phyloP scores from a whole-genome alignment of 2,329 filamentous ascomycete species.

The Pyrenochaeta sp. region DNA sequence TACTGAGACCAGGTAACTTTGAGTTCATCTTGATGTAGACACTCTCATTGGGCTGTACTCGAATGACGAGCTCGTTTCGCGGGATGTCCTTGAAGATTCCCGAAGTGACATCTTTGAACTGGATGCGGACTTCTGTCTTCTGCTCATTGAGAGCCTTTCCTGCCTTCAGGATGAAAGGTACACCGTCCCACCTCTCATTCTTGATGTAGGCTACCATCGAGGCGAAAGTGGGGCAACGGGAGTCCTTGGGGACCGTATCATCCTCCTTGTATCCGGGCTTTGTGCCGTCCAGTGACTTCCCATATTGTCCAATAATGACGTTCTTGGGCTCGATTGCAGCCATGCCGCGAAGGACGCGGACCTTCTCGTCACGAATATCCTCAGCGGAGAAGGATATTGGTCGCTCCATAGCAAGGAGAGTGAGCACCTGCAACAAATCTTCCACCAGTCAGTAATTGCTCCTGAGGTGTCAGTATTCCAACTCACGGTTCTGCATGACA shows the following conservation, averaged over 20 bases:
- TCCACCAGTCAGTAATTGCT: constrained; percentile 22
- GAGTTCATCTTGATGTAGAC: constrained; percentile 99
- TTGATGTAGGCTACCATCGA: constrained; percentile 98
- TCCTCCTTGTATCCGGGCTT: constrained; percentile 99
- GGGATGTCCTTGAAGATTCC: constrained; percentile 99
- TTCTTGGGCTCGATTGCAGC: constrained; percentile 98
- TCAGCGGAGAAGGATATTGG: constrained; percentile 98
- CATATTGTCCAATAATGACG: constrained; percentile 99
- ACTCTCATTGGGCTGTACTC: constrained; percentile 98
- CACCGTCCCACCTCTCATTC: constrained; percentile 99
- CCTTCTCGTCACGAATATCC: constrained; percentile 98
- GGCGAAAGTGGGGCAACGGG: constrained; percentile 96
- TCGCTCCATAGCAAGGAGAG: constrained; percentile 95
- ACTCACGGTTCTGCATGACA: constrained; percentile 95
- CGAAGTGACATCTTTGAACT: constrained; percentile 99
- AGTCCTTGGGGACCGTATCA: constrained; percentile 96
- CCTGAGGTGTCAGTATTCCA: not conserved
- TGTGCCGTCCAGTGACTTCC: constrained; percentile 91
- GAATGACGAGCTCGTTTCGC: constrained; percentile 98
- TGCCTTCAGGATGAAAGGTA: constrained; percentile 99
- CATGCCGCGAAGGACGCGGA: constrained; percentile 92
- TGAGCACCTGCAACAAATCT: constrained; percentile 93
- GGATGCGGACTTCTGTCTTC: constrained; percentile 98
- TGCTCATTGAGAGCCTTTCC: constrained; percentile 99
- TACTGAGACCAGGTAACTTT: constrained; percentile 96